A percentile compares a stretch with the other conserved stretches of the same genome.
Conservation (phyloP, 2,329 filamentous ascomycete genomes). For the Xylaria sp. region DNA sequence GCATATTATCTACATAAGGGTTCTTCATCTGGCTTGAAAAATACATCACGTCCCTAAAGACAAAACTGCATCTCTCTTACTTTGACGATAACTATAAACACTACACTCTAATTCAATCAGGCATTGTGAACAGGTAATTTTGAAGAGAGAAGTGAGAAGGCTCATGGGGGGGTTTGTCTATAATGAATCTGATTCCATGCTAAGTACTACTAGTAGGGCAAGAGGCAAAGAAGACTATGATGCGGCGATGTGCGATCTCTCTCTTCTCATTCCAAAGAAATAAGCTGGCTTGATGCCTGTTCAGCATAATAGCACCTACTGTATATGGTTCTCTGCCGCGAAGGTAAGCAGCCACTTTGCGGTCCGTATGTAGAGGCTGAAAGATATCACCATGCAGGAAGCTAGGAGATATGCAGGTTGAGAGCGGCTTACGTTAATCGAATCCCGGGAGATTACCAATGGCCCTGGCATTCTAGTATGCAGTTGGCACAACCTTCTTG, state of each 20-base stretch:
- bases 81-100: neutral
- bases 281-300: neutral
- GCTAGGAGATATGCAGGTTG: neutral
- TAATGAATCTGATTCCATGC: neutral
- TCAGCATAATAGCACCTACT: neutral
- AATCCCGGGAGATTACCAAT: slow-evolving; percentile 3
- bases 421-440: neutral
- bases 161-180: neutral
- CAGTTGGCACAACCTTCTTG: neutral
- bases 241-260: neutral
- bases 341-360: neutral
- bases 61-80: neutral
- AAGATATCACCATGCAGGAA: neutral
- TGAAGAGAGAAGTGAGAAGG: neutral
- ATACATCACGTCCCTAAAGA: too few relatives aligned
- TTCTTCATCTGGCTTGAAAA: neutral
- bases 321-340: neutral
- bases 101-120: neutral
- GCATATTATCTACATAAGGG: neutral
- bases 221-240: neutral
- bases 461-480: neutral
- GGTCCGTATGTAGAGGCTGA: slow-evolving; percentile 5
- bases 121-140: neutral
- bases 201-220: neutral
- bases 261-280: neutral